Evolutionary conservation across 78 protist genomes (phyloP), one percentile per base, ranked within the genome.

Genomic region (Isochrysis galbana): DNA sequence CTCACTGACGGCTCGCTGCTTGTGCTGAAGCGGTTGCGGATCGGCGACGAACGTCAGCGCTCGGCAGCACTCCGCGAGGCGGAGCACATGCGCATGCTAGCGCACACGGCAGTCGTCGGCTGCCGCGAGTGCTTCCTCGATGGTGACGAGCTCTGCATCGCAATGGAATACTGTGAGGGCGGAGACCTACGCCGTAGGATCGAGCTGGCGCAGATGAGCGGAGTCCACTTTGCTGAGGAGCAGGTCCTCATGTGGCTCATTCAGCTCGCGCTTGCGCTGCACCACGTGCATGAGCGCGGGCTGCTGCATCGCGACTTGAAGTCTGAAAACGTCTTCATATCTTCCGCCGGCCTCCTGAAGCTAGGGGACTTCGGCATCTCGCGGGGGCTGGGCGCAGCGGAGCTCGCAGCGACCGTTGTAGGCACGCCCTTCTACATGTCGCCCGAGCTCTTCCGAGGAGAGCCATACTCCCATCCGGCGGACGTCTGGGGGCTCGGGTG

Each of bases 241-340:
- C 80, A 70, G 80, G 41, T 70, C 29, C 80, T 70, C 11, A 5
- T n/a, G 41, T 70, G 80, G 86, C 4, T 78, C 48, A 32, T 42
- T 29, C 86, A 78, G 86, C 14, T 78, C 34, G 54, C 48, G 34
- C 86, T 78, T 5, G 91, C 91, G 39, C 78, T 87, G 80, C 51
- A 41, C 25, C 70, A 87, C 91, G 70, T 87, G 47, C 91, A 87
- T 48, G 21, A 14, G 54, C 91, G 91, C 11, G 54, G 91, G 41
- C n/a, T 87, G 77, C 42, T 55, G n/a, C 91, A 87, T 25, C 91
- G 91, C 47, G 91, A 87, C 78, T 26, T 55, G 48, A 87, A 87
- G 91, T 1, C 80, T 10, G 47, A 22, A 25, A 87, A 87, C 78
- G 44, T 87, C 91, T 87, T 87, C 91, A 0, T 87, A 47, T 36